Evolutionary conservation across 2,329 filamentous ascomycete genomes (phyloP), one percentile per base, ranked within the genome.

Genomic region (Pezizomycotina sp.): DNA sequence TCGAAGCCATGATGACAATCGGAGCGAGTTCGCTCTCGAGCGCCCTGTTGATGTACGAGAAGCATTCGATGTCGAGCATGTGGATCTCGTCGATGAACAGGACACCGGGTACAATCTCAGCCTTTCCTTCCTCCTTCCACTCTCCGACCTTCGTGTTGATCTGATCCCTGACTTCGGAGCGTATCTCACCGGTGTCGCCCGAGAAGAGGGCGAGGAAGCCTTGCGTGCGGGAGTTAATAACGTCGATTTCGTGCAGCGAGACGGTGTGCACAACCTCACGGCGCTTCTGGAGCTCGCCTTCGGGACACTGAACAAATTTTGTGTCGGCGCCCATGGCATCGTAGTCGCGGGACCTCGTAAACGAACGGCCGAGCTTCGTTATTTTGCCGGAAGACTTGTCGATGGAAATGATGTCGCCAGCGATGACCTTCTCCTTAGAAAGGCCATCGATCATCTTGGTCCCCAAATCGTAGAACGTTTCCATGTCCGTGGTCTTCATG

Each of bases 401-500:
- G 51, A 98, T 95, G 38, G 81, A 92, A 53, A 98, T 91, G 49
- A 98, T 89, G 57, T 98, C 89, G 51, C 89, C 89, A 4, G 89
- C 89, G 76, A 95, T 92, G 48, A 98, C 82, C 53, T 91, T 86
- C 64, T 98, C 89, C 62, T 95, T 95, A 49, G 84, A 93, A 83
- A 98, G 93, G 48, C 83, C 83, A 56, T 98, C 89, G 49, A 98
- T 98, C 89, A 98, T 95, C 63, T 95, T 95, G 49, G 79, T 86
- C 48, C 89, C 89, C 84, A 98, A 93, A 54, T 98, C 89, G 62
- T 95, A 98, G 48, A 98, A 80, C 8, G 89, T 92, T 61, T 98
- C 89, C 89, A 98, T 98, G 58, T 98, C 89, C 40, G 86, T 95
- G 7, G 89, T 98, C 64, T 98, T 98, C 64, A 98, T 92, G 13